phyloP scores from a whole-genome alignment of 129 eudicot species.

The Rutidosis leptorrhynchoides region DNA sequence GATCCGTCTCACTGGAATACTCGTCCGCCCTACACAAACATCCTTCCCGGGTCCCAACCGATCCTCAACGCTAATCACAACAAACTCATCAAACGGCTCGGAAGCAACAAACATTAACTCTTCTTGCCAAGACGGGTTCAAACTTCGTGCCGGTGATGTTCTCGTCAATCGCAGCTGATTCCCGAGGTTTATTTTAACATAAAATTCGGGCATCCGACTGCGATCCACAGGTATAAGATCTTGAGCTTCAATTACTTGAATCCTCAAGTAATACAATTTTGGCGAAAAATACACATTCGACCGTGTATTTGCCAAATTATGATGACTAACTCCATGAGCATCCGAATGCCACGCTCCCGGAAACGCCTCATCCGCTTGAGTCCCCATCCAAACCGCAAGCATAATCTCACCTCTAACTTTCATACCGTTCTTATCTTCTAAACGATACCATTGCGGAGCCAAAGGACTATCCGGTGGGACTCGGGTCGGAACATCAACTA shows the following conservation, averaged over 20 bases:
- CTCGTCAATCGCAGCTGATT: slow-evolving; percentile 58
- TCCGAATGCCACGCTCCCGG: slow-evolving; percentile 97
- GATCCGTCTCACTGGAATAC: slow-evolving; percentile 52
- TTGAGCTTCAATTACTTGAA: slow-evolving; percentile 79
- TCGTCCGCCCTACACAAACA: slow-evolving; percentile 51
- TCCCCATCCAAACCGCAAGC: slow-evolving; percentile 97
- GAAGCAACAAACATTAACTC: slow-evolving; percentile 81
- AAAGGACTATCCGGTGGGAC: slow-evolving; percentile 94
- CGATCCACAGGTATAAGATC: slow-evolving; percentile 74
- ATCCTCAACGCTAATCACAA: slow-evolving; percentile 65
- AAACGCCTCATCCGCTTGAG: slow-evolving; percentile 94
- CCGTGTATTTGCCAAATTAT: slow-evolving; percentile 53
- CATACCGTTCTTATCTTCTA: slow-evolving; percentile 59
- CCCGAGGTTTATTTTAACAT: slow-evolving; percentile 53
- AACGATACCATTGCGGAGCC: slow-evolving; percentile 89
- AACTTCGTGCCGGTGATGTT: slow-evolving; percentile 36
- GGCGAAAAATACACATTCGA: slow-evolving; percentile 91
- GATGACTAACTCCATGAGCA: slow-evolving; percentile 66
- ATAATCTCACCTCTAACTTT: slow-evolving; percentile 67
- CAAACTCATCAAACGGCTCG: slow-evolving; percentile 78
- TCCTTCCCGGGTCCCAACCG: slow-evolving; percentile 64
- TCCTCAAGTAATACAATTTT: slow-evolving; percentile 62
- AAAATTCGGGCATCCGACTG: slow-evolving; percentile 41
- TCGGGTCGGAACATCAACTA: slow-evolving; percentile 60
- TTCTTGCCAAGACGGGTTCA: slow-evolving; percentile 80